These are phyloP conservation scores for Geotrichum histeridarum DNA, from an alignment of 1,139 yeast species.

Conservation along the genomic window DNA sequence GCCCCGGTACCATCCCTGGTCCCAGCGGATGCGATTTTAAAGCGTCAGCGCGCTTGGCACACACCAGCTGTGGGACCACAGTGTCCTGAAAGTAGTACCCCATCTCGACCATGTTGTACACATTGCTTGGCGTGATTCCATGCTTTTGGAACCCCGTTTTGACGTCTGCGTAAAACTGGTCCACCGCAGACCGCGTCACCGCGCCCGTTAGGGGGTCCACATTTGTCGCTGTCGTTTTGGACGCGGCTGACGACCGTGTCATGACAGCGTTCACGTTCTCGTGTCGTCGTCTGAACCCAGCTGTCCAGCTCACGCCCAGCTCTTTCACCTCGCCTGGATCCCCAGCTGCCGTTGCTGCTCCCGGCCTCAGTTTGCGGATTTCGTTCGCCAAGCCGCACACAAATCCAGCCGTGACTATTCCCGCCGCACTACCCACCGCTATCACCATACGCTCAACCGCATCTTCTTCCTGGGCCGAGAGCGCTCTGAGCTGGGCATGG, in stretches of 20 bases:
- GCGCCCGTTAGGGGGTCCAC: too few species aligned
- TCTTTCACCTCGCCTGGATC: constrained; percentile 1
- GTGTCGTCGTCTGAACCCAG: constrained; percentile 16
- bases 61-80: background rate
- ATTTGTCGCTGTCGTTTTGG: too few species aligned
- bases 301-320: constrained; percentile 17
- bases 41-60: constrained; percentile 10
- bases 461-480: constrained; percentile 12
- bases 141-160: constrained; percentile 1
- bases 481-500: constrained; percentile 16
- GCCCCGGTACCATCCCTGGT: background rate
- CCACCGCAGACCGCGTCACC: background rate
- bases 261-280: constrained; percentile 6
- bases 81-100: constrained; percentile 1
- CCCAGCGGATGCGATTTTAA: background rate
- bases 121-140: constrained; percentile 8
- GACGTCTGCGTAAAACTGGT: constrained; percentile 14
- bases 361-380: background rate
- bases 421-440: background rate
- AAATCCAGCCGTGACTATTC: constrained; percentile 15
- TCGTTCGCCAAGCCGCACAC: constrained; percentile 14
- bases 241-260: background rate
- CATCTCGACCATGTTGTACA: constrained; percentile 17
- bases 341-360: background rate
- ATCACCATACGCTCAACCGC: constrained; percentile 10